A percentile compares a stretch with the other conserved stretches of the same genome.
Conservation (phyloP, 2,329 filamentous ascomycete species). For the Fusarium fracticaudum region DNA sequence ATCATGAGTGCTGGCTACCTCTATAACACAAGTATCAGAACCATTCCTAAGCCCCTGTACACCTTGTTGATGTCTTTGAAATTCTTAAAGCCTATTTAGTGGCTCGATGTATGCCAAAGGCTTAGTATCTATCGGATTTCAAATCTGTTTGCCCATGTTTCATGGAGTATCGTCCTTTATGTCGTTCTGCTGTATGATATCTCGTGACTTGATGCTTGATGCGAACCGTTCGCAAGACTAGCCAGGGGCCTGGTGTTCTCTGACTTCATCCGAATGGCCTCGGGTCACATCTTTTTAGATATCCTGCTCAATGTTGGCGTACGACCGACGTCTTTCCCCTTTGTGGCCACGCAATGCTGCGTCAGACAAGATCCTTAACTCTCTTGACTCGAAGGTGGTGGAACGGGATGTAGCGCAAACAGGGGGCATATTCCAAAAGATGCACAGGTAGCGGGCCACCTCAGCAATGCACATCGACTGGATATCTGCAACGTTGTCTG, state of each 20-base stretch:
- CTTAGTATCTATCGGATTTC: not conserved
- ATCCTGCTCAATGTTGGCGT: not conserved
- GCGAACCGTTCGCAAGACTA: not conserved
- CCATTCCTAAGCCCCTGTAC: not conserved
- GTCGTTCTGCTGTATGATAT: not conserved
- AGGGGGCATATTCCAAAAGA: not conserved
- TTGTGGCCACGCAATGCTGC: not conserved
- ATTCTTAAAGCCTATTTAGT: not conserved
- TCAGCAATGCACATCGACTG: not conserved
- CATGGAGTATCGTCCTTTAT: not conserved
- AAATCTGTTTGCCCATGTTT: not conserved
- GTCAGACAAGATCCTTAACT: not conserved
- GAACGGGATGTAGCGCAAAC: not conserved
- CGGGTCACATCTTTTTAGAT: not conserved
- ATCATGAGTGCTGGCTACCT: not conserved
- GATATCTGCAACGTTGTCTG: not conserved
- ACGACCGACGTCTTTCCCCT: not conserved
- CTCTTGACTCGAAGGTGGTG: not conserved
- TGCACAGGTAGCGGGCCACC: too few relatives aligned
- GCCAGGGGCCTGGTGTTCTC: not conserved
- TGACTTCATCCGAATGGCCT: not conserved
- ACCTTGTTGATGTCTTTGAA: not conserved
- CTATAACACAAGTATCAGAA: not conserved
- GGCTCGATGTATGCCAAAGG: not conserved
- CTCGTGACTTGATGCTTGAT: not conserved